Base-by-base conservation (phyloP, 1,139 yeast species). In the Sugiyamaella sp. region DNA sequence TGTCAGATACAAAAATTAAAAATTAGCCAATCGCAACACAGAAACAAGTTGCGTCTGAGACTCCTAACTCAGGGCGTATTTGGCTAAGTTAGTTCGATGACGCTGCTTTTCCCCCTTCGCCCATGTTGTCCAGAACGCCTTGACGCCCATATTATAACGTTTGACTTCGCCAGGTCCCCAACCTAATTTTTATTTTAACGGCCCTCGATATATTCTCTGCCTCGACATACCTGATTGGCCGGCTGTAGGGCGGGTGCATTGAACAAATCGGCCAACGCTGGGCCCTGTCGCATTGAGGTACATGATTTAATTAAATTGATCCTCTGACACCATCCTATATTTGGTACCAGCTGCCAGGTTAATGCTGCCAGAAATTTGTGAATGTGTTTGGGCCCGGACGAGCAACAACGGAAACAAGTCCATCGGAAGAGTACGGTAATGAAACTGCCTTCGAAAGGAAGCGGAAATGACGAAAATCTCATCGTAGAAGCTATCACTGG, bases 101-200 rank as follows among this genome's bases (percentile, higher is more conserved):
- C n/a, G n/a, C n/a, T n/a, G n/a, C n/a, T n/a, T n/a, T n/a, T n/a
- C 29, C 29, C 10, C 29, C 10, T 24, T 10, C 35, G 35, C 35
- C 35, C 35, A 29, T 29, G 8, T 29, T 10, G 8, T 29, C 35
- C 14, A 29, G n/a, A n/a, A 29, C 35, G 35, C 35, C 35, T 12
- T 29, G 35, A 29, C 35, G 35, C 35, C 35, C 35, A 29, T 29
- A 29, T 29, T 29, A 29, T 29, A 29, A 29, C 35, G 35, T 29
- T 29, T 12, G 14, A 12, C 14, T 12, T 12, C 8, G 35, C 35
- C 14, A 29, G 35, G 35, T 29, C 14, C 4, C 35, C 35, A 12
- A 29, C 35, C 35, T 29, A 29, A 29, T 8, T 8, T 29, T 5
- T 29, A 29, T 29, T 29, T 29, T 29, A 29, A 29, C 35, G 35